phyloP scores from a whole-genome alignment of 768 basidiomycete species.

The Flagelloscypha sp. region DNA sequence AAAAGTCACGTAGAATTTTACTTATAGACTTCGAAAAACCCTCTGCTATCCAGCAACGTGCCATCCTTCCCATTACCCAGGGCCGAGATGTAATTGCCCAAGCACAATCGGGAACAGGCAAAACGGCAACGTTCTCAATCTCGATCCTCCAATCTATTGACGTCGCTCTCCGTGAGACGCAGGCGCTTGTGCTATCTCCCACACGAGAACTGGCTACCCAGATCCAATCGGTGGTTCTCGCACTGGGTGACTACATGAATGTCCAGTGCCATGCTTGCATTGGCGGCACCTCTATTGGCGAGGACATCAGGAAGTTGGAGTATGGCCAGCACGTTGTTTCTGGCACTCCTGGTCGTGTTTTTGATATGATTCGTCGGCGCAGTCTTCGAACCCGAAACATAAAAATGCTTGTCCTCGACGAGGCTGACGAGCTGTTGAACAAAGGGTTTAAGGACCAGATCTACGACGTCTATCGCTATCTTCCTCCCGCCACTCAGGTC shows the following conservation, averaged over 20 bases:
- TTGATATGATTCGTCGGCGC: conserved; percentile 96
- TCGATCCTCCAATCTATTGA: conserved; percentile 98
- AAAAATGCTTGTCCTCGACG: conserved; percentile 94
- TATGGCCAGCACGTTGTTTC: conserved; percentile 97
- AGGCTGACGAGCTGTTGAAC: conserved; percentile 93
- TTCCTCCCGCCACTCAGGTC: conserved; percentile 95
- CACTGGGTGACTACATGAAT: conserved; percentile 98
- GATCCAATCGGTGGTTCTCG: conserved; percentile 94
- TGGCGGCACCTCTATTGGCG: conserved; percentile 93
- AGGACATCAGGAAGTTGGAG: conserved; percentile 95
- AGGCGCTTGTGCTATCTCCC: conserved; percentile 92
- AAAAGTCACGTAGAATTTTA: conserved; percentile 1
- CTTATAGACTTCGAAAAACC: conserved; percentile 88
- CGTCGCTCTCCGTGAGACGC: conserved; percentile 86
- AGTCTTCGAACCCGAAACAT: conserved; percentile 92
- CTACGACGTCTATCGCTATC: conserved; percentile 96
- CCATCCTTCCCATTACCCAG: conserved; percentile 92
- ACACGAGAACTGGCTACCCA: conserved; percentile 99
- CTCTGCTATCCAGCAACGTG: conserved; percentile 97
- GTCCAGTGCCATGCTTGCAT: conserved; percentile 98
- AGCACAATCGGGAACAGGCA: conserved; percentile 98
- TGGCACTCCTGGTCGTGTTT: conserved; percentile 95
- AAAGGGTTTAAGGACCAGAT: conserved; percentile 99
- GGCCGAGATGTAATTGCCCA: conserved; percentile 98
- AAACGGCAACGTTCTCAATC: conserved; percentile 99